Conservation (phyloP, 2,329 filamentous ascomycete genomes). For the Penicillium sp. region DNA sequence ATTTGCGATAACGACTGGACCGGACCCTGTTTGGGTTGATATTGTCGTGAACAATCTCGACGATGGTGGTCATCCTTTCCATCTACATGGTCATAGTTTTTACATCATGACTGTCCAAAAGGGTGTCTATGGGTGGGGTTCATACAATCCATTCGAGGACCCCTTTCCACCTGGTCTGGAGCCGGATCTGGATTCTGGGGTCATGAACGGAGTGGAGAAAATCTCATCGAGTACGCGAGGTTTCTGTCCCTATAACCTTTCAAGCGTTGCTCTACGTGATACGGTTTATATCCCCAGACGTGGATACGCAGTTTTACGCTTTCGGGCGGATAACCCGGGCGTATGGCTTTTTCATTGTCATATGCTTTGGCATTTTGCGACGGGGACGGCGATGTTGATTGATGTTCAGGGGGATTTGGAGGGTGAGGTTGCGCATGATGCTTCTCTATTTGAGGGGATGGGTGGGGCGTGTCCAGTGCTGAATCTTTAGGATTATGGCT, state of each 20-base stretch:
- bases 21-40: conserved; percentile 44
- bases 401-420: conserved; percentile 29
- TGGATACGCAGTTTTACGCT: conserved; percentile 57
- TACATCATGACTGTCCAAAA: conserved; percentile 32
- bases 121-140: conserved; percentile 36
- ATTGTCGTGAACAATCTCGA: conserved; percentile 53
- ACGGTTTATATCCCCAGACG: conserved; percentile 55
- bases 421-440: conserved; percentile 19
- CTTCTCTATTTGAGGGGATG: neutral
- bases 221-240: neutral
- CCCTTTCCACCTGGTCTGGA: conserved; percentile 22
- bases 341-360: conserved; percentile 54
- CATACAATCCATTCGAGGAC: conserved; percentile 38
- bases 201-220: neutral
- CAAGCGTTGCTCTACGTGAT: conserved; percentile 50
- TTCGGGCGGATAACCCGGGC: conserved; percentile 55
- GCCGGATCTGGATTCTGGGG: neutral
- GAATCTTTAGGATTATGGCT: neutral
- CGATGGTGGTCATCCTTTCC: conserved; percentile 52
- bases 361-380: conserved; percentile 52
- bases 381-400: conserved; percentile 46
- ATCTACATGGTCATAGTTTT: conserved; percentile 44
- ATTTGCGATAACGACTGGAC: conserved; percentile 35
- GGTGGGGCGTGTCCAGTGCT: conserved; percentile 2
- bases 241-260: conserved; percentile 33